Percentiles rank a stretch among this genome's conserved stretches.
Conservation (phyloP, 1,284 basidiomycete genomes). For the Cryptococcus sp. region DNA sequence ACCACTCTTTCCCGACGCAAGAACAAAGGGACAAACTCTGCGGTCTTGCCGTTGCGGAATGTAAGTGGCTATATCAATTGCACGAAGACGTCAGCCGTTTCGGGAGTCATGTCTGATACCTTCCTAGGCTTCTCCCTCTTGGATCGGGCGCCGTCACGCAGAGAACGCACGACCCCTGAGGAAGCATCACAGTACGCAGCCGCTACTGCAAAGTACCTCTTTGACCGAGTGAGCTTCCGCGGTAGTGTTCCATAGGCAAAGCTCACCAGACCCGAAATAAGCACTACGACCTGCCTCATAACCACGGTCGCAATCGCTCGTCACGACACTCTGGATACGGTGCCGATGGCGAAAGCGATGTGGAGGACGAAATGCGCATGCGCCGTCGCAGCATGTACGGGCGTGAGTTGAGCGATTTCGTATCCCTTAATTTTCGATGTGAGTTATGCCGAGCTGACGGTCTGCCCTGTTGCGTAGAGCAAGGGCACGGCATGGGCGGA, state of each 20-base stretch:
- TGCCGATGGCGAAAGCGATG: constrained; percentile 27
- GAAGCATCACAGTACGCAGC: constrained; percentile 48
- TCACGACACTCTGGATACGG: constrained; percentile 20
- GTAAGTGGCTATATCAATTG: constrained; percentile 27
- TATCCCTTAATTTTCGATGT: not conserved
- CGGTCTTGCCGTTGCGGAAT: constrained; percentile 46
- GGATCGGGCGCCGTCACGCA: constrained; percentile 38
- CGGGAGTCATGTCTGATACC: no score
- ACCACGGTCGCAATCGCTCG: constrained; percentile 7
- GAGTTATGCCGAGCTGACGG: not conserved
- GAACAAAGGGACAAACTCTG: constrained; percentile 45
- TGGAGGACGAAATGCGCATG: constrained; percentile 21
- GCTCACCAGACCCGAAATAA: constrained; percentile 3
- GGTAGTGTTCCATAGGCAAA: not conserved
- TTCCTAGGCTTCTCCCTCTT: constrained; percentile 42
- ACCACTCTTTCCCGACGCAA: constrained; percentile 32
- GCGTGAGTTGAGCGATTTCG: constrained; percentile 15
- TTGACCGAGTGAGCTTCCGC: constrained; percentile 35
- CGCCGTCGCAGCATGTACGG: constrained; percentile 23
- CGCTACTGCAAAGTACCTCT: constrained; percentile 49
- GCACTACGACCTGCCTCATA: constrained; percentile 37
- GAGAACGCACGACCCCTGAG: constrained; percentile 29
- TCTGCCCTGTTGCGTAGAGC: not conserved
- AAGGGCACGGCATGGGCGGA: constrained; percentile 22
- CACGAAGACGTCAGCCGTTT: not conserved